phyloP scores from a whole-genome alignment of 2,329 filamentous ascomycete genomes.

The Emmonsiellopsis sp. region DNA sequence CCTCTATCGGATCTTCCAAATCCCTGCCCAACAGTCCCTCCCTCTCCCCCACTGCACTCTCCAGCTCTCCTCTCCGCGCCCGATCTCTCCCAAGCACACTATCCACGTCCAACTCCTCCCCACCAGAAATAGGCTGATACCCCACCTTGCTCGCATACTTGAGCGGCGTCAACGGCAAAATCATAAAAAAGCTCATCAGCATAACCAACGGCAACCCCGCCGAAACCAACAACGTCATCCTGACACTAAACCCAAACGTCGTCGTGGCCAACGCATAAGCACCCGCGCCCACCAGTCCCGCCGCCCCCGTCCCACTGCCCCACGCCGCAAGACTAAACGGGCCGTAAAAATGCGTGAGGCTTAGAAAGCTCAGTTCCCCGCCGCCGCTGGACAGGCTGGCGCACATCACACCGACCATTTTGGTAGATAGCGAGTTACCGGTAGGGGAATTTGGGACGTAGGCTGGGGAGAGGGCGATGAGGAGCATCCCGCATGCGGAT shows the following conservation, averaged over 20 bases:
- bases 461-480: constrained; percentile 70
- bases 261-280: constrained; percentile 82
- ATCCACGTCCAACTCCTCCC: constrained; percentile 21
- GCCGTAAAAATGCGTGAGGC: constrained; percentile 88
- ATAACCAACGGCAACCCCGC: constrained; percentile 74
- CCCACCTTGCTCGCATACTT: constrained; percentile 37
- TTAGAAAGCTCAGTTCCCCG: constrained; percentile 84
- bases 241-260: constrained; percentile 65
- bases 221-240: constrained; percentile 64
- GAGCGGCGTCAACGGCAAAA: constrained; percentile 64
- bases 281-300: constrained; percentile 77
- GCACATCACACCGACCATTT: constrained; percentile 74
- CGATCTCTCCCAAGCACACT: constrained; percentile 25
- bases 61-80: constrained; percentile 13
- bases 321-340: constrained; percentile 79
- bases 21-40: constrained; percentile 22
- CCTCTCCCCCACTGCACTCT: constrained; percentile 21
- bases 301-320: constrained; percentile 86
- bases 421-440: constrained; percentile 55
- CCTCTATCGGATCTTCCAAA: not conserved
- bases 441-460: constrained; percentile 18
- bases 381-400: constrained; percentile 78
- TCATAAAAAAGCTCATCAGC: constrained; percentile 71
- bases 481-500: constrained; percentile 77
- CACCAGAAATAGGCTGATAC: constrained; percentile 47